Conservation (phyloP, 257 asterid species). For the Rhazya stricta region DNA sequence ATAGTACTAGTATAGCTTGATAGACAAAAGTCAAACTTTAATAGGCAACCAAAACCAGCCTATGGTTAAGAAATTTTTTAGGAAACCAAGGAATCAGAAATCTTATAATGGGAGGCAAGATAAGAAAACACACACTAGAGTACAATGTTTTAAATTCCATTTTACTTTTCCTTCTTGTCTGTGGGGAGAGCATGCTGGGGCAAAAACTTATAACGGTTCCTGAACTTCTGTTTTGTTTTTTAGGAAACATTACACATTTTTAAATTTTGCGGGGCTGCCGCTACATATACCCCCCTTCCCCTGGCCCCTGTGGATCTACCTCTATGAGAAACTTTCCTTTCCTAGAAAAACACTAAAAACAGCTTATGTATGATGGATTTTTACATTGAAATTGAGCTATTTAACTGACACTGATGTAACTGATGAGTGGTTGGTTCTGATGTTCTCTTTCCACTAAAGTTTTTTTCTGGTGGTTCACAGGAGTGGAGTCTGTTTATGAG, state of each 20-base stretch:
- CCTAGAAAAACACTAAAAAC: background rate
- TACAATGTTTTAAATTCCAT: too few species aligned
- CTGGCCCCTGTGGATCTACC: too few species aligned
- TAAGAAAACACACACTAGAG: too few species aligned
- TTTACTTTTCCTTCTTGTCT: too few species aligned
- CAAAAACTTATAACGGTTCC: background rate
- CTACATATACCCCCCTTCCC: too few species aligned
- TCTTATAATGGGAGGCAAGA: too few species aligned
- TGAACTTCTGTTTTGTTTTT: too few species aligned
- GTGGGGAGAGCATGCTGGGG: too few species aligned
- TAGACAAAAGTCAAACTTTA: background rate
- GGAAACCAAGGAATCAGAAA: background rate
- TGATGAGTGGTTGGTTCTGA: background rate
- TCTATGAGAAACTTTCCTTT: background rate
- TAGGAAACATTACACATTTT: too few species aligned
- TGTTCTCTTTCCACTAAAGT: background rate
- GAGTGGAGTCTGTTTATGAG: slow-evolving; percentile 79
- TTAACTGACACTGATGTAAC: background rate
- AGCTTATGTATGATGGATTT: background rate
- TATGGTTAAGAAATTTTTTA: background rate
- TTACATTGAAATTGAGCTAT: background rate
- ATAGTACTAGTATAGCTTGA: background rate
- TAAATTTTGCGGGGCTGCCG: too few species aligned
- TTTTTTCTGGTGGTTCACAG: slow-evolving; percentile 35
- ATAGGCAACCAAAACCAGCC: background rate